These are phyloP conservation scores for Apiospora saccharicola DNA, from an alignment of 2,329 filamentous ascomycete genomes.

Conservation along the genomic window DNA sequence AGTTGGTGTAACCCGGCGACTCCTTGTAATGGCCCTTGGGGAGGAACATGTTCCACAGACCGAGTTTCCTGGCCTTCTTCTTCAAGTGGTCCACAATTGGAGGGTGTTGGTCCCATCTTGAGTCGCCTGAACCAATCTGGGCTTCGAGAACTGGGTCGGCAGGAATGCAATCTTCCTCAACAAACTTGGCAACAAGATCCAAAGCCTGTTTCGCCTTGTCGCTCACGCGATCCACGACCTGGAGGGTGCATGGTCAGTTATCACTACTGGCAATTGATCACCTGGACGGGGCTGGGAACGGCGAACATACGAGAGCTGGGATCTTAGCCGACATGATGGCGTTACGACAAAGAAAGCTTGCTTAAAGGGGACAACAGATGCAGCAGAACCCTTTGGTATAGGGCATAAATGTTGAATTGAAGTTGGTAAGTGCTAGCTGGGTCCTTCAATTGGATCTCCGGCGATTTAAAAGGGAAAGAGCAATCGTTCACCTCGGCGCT, in stretches of 20 bases:
- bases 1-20: constrained; percentile 91
- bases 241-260: constrained; percentile 12
- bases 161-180: constrained; percentile 92
- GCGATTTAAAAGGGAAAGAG: not conserved
- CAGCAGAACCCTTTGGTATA: constrained; percentile 1
- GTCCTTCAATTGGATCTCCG: not conserved
- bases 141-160: constrained; percentile 83
- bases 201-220: constrained; percentile 84
- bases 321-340: constrained; percentile 41
- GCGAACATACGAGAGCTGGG: constrained; percentile 40
- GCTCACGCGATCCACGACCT: constrained; percentile 71
- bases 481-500: not conserved
- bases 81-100: constrained; percentile 89
- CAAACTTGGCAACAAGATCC: constrained; percentile 91
- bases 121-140: constrained; percentile 77
- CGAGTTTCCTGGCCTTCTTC: constrained; percentile 79
- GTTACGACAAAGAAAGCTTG: constrained; percentile 5
- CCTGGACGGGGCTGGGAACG: constrained; percentile 28
- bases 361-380: not conserved
- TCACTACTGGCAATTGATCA: not conserved
- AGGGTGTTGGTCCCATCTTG: constrained; percentile 83
- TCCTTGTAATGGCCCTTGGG: constrained; percentile 95
- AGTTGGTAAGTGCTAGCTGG: not conserved
- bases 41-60: constrained; percentile 98
- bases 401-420: not conserved